Conservation (phyloP, 1,284 basidiomycete genomes). For the Pascua sp. region DNA sequence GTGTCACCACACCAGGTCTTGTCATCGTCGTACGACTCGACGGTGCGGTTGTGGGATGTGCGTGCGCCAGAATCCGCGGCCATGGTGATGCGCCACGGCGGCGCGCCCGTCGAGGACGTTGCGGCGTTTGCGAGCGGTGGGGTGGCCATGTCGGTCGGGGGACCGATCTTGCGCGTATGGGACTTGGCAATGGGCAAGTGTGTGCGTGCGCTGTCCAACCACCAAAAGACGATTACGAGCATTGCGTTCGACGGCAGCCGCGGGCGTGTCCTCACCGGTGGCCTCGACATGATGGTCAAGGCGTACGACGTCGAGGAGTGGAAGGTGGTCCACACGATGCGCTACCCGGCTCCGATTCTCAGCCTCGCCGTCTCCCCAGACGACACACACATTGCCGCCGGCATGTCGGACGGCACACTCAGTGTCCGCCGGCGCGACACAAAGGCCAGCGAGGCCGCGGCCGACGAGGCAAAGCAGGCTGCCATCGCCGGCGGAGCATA, state of each 20-base stretch:
- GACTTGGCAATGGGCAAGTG: slow-evolving; percentile 90
- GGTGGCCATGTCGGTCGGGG: slow-evolving; percentile 78
- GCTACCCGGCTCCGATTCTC: slow-evolving; percentile 89
- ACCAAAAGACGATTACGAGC: slow-evolving; percentile 95
- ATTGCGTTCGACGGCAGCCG: slow-evolving; percentile 70
- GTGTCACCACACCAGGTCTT: slow-evolving; percentile 80
- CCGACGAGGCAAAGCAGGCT: slow-evolving; percentile 51
- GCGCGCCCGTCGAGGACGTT: slow-evolving; percentile 83
- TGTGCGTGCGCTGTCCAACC: slow-evolving; percentile 84
- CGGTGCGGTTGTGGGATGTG: slow-evolving; percentile 82
- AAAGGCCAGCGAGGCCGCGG: slow-evolving; percentile 62
- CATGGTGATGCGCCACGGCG: slow-evolving; percentile 69
- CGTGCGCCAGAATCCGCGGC: slow-evolving; percentile 55
- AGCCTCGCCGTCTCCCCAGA: slow-evolving; percentile 94
- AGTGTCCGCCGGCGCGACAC: slow-evolving; percentile 78
- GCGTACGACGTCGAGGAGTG: slow-evolving; percentile 94
- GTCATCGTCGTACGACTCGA: slow-evolving; percentile 92
- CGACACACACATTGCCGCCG: slow-evolving; percentile 91
- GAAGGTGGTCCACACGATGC: slow-evolving; percentile 97
- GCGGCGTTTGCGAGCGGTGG: slow-evolving; percentile 90
- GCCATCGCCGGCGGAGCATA: slow-evolving; percentile 62
- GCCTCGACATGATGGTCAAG: slow-evolving; percentile 96
- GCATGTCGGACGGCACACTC: slow-evolving; percentile 94
- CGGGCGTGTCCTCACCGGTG: slow-evolving; percentile 75
- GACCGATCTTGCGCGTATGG: slow-evolving; percentile 92